phyloP scores from a whole-genome alignment of 1,139 yeast species.

The Chernovozyma sophiae-reginae region DNA sequence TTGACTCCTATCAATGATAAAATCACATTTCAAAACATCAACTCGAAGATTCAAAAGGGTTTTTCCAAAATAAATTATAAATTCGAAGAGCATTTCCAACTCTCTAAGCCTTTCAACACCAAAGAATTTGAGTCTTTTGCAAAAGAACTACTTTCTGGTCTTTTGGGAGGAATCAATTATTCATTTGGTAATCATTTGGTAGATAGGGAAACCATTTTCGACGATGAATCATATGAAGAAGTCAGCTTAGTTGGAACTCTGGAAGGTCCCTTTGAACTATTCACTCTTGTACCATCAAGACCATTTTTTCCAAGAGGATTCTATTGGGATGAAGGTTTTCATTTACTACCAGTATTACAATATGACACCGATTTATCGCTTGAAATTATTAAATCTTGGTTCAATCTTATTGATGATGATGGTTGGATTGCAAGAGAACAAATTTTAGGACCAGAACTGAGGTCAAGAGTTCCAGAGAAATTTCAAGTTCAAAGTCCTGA shows the following conservation, averaged over 20 bases:
- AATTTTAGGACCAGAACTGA: constrained; percentile 86
- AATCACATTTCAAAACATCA: constrained; percentile 41
- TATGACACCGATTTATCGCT: constrained; percentile 83
- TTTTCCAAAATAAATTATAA: constrained; percentile 46
- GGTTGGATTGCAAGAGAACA: constrained; percentile 99
- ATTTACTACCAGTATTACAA: constrained; percentile 72
- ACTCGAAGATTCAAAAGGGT: constrained; percentile 32
- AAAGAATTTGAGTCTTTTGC: constrained; percentile 56
- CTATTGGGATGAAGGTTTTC: constrained; percentile 99
- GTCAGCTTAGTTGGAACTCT: constrained; percentile 43
- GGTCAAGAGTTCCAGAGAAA: constrained; percentile 83
- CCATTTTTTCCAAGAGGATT: constrained; percentile 96
- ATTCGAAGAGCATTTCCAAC: constrained; percentile 51
- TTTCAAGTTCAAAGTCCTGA: constrained; percentile 85
- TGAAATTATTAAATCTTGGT: constrained; percentile 86
- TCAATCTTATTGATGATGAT: constrained; percentile 72
- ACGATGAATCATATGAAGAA: constrained; percentile 56
- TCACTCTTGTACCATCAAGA: constrained; percentile 85
- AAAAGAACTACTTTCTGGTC: constrained; percentile 71
- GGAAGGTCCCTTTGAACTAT: constrained; percentile 71
- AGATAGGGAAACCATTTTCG: constrained; percentile 65
- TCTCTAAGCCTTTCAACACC: constrained; percentile 53
- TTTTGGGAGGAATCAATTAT: constrained; percentile 87
- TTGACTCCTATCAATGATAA: constrained; percentile 35
- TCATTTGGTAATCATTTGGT: constrained; percentile 85